Conservation (phyloP, 139 green algal species). For the Pedinophyceae sp. region DNA sequence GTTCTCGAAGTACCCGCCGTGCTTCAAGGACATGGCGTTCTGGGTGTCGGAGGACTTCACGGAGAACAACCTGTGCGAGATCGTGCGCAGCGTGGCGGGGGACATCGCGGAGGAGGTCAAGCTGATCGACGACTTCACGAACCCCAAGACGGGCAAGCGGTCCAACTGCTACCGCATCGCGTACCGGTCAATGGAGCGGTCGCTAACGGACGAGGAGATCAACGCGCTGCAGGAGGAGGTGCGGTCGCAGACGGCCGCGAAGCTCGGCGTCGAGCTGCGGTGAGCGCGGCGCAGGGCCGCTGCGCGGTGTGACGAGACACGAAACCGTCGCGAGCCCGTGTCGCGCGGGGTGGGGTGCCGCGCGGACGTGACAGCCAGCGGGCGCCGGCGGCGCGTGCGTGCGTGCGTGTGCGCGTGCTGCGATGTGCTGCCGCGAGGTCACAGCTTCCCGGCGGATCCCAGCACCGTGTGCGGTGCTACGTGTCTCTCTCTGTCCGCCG, state of each 20-base stretch:
- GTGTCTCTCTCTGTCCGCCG: too few relatives aligned
- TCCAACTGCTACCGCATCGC: conserved; percentile 92
- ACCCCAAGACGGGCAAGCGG: conserved; percentile 77
- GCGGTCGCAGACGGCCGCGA: conserved; percentile 22
- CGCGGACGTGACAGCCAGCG: too few relatives aligned
- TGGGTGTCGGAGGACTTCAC: conserved; percentile 81
- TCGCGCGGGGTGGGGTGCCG: too few relatives aligned
- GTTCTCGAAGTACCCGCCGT: conserved; percentile 89
- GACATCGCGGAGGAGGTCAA: conserved; percentile 91
- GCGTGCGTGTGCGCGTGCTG: too few relatives aligned
- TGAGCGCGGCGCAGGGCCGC: too few relatives aligned
- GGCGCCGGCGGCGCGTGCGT: too few relatives aligned
- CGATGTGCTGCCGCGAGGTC: too few relatives aligned
- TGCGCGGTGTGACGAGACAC: too few relatives aligned
- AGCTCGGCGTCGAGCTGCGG: conserved; percentile 55
- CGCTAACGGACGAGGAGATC: conserved; percentile 93
- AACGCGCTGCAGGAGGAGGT: conserved; percentile 73
- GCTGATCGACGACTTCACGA: conserved; percentile 89
- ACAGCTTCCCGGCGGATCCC: too few relatives aligned
- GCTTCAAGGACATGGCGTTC: conserved; percentile 97
- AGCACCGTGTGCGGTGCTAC: too few relatives aligned
- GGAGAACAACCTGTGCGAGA: conserved; percentile 98
- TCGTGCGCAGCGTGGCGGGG: conserved; percentile 58
- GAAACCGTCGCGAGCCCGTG: too few relatives aligned
- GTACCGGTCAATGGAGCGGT: conserved; percentile 85